These are phyloP conservation scores for Magnaporthiopsis poae DNA, from an alignment of 2,329 filamentous ascomycete genomes.

Conservation along the genomic window DNA sequence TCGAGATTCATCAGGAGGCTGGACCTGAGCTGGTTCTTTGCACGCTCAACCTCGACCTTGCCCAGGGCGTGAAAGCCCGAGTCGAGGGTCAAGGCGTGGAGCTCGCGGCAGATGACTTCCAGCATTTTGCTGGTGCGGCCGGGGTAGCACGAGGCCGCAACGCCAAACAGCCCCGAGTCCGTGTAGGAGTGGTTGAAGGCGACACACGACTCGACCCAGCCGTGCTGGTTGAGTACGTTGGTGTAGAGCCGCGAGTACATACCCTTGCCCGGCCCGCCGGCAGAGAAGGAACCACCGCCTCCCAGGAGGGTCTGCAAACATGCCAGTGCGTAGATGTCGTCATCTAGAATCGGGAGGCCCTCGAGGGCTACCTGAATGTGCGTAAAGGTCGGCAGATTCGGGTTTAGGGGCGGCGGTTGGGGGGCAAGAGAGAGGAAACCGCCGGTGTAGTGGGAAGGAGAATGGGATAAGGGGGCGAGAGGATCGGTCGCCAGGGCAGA, in stretches of 20 bases:
- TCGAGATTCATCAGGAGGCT: conserved; percentile 95
- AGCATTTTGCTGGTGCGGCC: conserved; percentile 73
- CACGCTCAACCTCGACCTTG: conserved; percentile 70
- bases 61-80: conserved; percentile 64
- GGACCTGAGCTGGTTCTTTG: conserved; percentile 91
- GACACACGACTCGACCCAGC: conserved; percentile 91
- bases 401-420: conserved; percentile 67
- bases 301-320: conserved; percentile 92
- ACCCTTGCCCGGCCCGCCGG: conserved; percentile 91
- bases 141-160: conserved; percentile 76
- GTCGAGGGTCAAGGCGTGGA: conserved; percentile 67
- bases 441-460: conserved; percentile 70
- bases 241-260: conserved; percentile 99
- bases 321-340: conserved; percentile 91
- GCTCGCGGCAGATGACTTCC: conserved; percentile 87
- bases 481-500: conserved; percentile 27
- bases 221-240: conserved; percentile 93
- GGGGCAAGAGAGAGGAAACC: conserved; percentile 80
- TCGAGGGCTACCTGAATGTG: conserved; percentile 96
- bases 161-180: conserved; percentile 89
- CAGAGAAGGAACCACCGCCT: conserved; percentile 91
- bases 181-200: conserved; percentile 97
- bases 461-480: conserved; percentile 28
- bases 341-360: conserved; percentile 77
- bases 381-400: conserved; percentile 68